These are phyloP conservation scores for Penicillium psychrosexuale DNA, from an alignment of 2,329 filamentous ascomycete species.

Conservation along the genomic window DNA sequence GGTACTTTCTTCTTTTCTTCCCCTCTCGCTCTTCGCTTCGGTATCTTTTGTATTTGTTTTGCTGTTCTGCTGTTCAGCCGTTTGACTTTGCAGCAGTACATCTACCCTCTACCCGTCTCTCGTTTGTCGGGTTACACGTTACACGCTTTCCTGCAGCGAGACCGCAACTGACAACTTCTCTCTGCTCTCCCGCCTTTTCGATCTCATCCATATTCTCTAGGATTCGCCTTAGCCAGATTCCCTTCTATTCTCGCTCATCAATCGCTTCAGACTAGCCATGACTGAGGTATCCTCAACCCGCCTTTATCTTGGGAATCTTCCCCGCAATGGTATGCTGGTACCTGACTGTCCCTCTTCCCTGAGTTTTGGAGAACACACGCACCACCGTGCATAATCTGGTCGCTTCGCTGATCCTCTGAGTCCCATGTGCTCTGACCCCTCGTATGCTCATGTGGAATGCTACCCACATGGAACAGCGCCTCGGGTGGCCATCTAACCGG, in stretches of 20 bases:
- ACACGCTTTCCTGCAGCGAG: conserved; percentile 12
- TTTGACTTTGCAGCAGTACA: neutral
- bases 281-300: conserved; percentile 90
- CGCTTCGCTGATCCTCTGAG: conserved; percentile 3
- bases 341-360: conserved; percentile 24
- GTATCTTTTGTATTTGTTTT: neutral
- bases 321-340: conserved; percentile 76
- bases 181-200: neutral
- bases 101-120: neutral
- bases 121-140: conserved; percentile 5
- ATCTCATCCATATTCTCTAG: conserved; percentile 5
- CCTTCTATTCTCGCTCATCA: conserved; percentile 4
- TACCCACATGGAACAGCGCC: conserved; percentile 1
- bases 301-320: conserved; percentile 96
- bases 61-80: neutral
- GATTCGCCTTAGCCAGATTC: conserved; percentile 6
- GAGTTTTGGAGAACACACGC: conserved; percentile 3
- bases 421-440: neutral
- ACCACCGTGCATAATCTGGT: conserved; percentile 9
- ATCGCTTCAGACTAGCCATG: conserved; percentile 48
- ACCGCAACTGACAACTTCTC: neutral
- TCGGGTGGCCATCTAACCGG: neutral
- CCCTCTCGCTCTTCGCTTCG: conserved; percentile 3
- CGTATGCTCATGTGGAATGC: neutral
- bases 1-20: conserved; percentile 15